A percentile compares a stretch with the other conserved stretches of the same genome.
Evolutionary conservation across 163 green algal species (phyloP).

Genomic region (Volvox carteri): DNA sequence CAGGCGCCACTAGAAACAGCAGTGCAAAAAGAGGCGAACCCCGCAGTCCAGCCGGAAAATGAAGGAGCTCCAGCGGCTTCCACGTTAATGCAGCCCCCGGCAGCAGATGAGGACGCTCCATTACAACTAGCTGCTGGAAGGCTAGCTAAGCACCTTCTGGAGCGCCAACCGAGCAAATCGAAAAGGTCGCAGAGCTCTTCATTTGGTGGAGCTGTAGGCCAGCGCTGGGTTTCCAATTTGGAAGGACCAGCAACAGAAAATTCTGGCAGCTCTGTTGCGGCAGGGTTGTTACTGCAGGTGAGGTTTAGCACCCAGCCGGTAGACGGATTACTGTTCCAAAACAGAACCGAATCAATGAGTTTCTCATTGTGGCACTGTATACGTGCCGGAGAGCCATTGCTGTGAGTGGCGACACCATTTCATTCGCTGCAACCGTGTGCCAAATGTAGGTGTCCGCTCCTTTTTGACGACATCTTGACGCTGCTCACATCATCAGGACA

Average conservation of each 20-base stretch:
- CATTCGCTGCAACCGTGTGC: too few relatives aligned
- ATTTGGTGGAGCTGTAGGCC: constrained; percentile 11
- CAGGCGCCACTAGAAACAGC: background rate
- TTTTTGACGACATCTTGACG: too few relatives aligned
- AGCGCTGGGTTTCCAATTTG: constrained; percentile 17
- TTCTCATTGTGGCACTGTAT: too few relatives aligned
- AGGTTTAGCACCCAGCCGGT: background rate
- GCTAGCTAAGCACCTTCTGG: constrained; percentile 23
- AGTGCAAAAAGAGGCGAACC: background rate
- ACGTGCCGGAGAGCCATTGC: too few relatives aligned
- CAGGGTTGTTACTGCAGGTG: constrained; percentile 22
- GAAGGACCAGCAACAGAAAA: background rate
- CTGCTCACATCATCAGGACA: too few relatives aligned
- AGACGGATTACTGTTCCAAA: background rate
- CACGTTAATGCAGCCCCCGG: background rate
- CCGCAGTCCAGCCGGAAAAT: background rate
- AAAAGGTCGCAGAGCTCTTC: constrained; percentile 14
- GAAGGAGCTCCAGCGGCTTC: background rate
- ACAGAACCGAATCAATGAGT: too few relatives aligned
- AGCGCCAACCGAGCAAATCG: constrained; percentile 15
- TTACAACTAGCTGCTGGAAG: background rate
- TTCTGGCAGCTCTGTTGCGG: background rate
- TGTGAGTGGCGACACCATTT: too few relatives aligned
- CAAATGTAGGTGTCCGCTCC: too few relatives aligned
- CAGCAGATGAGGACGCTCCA: background rate